Conservation (phyloP, 331 rosid genomes). For the Pyrus hybrid region DNA sequence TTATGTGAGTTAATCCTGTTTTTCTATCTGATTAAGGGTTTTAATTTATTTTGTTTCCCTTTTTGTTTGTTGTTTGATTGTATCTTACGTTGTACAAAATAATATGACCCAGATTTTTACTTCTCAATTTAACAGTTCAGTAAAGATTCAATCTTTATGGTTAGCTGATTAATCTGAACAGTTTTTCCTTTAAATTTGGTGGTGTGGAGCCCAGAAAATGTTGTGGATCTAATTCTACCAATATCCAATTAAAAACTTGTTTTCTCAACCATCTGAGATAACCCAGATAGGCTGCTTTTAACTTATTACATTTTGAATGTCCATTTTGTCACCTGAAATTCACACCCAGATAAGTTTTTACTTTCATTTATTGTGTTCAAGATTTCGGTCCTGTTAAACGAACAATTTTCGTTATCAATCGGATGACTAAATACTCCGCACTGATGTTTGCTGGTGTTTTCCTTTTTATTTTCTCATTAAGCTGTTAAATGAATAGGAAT, state of each 20-base stretch:
- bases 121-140: background rate
- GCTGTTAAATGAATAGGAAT: background rate
- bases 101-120: background rate
- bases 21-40: background rate
- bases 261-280: background rate
- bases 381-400: background rate
- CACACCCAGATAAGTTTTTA: background rate
- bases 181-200: background rate
- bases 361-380: background rate
- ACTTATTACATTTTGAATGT: background rate
- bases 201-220: background rate
- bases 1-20: constrained; percentile 57
- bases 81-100: background rate
- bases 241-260: background rate
- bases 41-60: background rate
- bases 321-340: background rate
- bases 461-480: background rate
- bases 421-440: background rate
- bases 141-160: background rate
- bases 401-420: no score
- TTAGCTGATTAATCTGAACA: background rate
- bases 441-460: background rate
- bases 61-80: background rate
- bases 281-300: background rate
- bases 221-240: background rate